A percentile compares a stretch with the other conserved stretches of the same genome.
Conservation (phyloP, 139 green algal genomes). For the Picochlorum sp. region DNA sequence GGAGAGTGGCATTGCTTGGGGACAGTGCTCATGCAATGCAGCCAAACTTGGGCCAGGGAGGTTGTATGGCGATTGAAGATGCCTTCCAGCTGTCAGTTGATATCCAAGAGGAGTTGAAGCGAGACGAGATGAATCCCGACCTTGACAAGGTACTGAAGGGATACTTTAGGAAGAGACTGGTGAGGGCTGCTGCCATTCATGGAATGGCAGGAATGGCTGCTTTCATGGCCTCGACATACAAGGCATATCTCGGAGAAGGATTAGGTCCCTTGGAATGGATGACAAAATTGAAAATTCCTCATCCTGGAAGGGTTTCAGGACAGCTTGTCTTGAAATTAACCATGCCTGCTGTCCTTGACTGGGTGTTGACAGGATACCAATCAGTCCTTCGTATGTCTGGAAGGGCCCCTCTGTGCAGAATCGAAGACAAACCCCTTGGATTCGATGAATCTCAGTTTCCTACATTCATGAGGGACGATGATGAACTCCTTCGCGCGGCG, state of each 20-base stretch:
- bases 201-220: constrained; percentile 80
- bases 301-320: constrained; percentile 74
- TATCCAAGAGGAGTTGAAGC: constrained; percentile 28
- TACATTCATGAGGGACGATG: constrained; percentile 60
- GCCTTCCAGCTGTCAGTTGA: constrained; percentile 63
- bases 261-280: constrained; percentile 63
- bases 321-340: constrained; percentile 60
- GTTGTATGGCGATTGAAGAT: constrained; percentile 92
- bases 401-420: constrained; percentile 24
- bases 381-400: constrained; percentile 22
- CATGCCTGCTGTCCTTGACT: constrained; percentile 73
- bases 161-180: constrained; percentile 44
- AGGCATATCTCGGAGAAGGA: constrained; percentile 78
- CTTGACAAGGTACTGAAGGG: constrained; percentile 23
- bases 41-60: constrained; percentile 95
- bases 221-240: constrained; percentile 88
- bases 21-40: constrained; percentile 93
- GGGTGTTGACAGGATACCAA: constrained; percentile 76
- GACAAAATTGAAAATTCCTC: constrained; percentile 79
- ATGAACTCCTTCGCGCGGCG: constrained; percentile 43
- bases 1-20: constrained; percentile 81
- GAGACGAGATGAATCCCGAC: constrained; percentile 8
- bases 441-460: constrained; percentile 51
- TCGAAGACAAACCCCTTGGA: constrained; percentile 46
- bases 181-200: constrained; percentile 75